Evolutionary conservation across 441 rosid genomes (phyloP).

Genomic region (Jatropha multifida): DNA sequence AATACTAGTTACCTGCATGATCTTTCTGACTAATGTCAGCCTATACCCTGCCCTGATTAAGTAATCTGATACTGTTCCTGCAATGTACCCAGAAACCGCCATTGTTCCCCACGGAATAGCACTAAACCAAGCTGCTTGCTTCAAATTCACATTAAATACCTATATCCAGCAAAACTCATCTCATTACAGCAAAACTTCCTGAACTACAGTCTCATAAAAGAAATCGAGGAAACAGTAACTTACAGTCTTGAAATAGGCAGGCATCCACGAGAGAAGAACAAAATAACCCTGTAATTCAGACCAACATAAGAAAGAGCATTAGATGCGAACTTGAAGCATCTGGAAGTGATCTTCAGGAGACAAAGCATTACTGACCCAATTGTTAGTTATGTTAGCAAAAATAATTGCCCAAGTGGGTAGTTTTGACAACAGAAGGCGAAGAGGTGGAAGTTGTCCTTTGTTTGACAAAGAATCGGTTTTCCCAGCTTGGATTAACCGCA

Average conservation of each 20-base stretch:
- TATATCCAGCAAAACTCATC: slow-evolving; percentile 18
- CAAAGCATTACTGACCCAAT: slow-evolving; percentile 59
- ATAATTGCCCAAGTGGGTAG: slow-evolving; percentile 88
- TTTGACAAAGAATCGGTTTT: slow-evolving; percentile 39
- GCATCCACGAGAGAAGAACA: slow-evolving; percentile 98
- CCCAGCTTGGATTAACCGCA: slow-evolving; percentile 68
- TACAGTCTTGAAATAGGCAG: slow-evolving; percentile 89
- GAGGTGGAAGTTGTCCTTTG: slow-evolving; percentile 45
- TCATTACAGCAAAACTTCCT: too few species aligned
- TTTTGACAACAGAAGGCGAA: slow-evolving; percentile 61
- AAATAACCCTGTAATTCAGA: slow-evolving; percentile 75
- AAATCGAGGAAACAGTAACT: slow-evolving; percentile 11
- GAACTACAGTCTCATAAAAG: too few species aligned
- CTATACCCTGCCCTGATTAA: slow-evolving; percentile 73
- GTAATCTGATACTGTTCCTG: slow-evolving; percentile 66
- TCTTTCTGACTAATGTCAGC: slow-evolving; percentile 69
- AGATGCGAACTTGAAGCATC: background rate
- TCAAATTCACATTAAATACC: slow-evolving; percentile 84
- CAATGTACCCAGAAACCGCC: slow-evolving; percentile 81
- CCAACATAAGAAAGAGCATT: background rate
- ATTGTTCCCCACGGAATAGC: slow-evolving; percentile 99
- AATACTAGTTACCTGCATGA: slow-evolving; percentile 70
- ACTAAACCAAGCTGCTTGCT: slow-evolving; percentile 97
- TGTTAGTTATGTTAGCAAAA: slow-evolving; percentile 78
- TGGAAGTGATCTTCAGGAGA: background rate